Evolutionary conservation across 192 early-diverging fungal genomes (phyloP), one percentile per base, ranked within the genome.

Genomic region (Pecoramyces ruminantium): DNA sequence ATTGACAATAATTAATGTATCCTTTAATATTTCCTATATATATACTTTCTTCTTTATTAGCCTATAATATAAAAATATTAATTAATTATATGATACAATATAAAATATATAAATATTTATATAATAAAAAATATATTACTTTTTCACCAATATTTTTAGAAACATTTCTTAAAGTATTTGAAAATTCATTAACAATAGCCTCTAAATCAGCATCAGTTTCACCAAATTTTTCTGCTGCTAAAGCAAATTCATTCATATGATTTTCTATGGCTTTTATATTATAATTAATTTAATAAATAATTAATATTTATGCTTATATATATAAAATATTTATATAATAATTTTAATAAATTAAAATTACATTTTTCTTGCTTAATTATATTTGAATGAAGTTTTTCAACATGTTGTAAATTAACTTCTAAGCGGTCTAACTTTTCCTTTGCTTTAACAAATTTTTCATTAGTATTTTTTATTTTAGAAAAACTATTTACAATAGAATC

Each of bases 401-500:
- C 88, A n/a, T 90, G 91, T 29, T 87, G 87, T 78, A 98, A 81
- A 85, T 96, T 96, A 79, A 96, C 94, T 79, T 94, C 92, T 81
- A 97, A 86, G 82, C 95, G 95, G 27, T 92, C 91, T 5, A 98
- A 84, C 39, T 85, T 88, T 78, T 96, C 95, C 58, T 91, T 88
- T 87, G 96, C 93, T 78, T 93, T 91, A 28, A 93, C 85, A 85
- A 97, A 98, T 80, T 89, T 87, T 80, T 94, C 92, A 79, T 98
- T 96, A 8, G 92, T 93, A 81, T 95, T 93, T 82, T 92, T 93
- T 81, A 97, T 90, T 89, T 95, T 97, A 79, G 92, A 87, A 83
- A 97, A 96, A 25, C 94, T 93, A 82, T 95, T 97, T 38, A 98
- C 78, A 29, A 98, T 82, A 16, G 87, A 92, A 86, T 97, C 97